phyloP scores from a whole-genome alignment of 1,284 basidiomycete genomes.

The Cutaneotrichosporon sp. region DNA sequence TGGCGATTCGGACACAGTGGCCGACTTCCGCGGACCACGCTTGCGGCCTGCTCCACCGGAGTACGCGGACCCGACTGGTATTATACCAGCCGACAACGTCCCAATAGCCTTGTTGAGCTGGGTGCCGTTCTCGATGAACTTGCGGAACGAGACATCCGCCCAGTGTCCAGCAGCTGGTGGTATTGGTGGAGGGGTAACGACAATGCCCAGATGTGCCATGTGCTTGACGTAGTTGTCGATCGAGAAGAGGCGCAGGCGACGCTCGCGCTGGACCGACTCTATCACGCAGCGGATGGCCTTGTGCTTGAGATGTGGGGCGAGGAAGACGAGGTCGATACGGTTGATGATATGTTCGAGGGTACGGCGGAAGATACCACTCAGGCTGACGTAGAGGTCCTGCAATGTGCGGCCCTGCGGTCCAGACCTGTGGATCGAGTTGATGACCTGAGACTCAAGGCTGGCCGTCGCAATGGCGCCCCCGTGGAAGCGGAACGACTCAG shows the following conservation, averaged over 20 bases:
- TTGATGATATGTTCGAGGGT: slow-evolving; percentile 39
- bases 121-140: slow-evolving; percentile 11
- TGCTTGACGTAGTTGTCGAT: slow-evolving; percentile 30
- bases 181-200: slow-evolving; percentile 22
- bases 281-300: slow-evolving; percentile 33
- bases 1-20: neutral
- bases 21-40: neutral
- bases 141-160: slow-evolving; percentile 26
- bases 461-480: slow-evolving; percentile 21
- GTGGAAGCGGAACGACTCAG: slow-evolving; percentile 17
- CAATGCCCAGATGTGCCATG: slow-evolving; percentile 29
- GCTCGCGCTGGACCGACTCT: slow-evolving; percentile 39
- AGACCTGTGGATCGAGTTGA: slow-evolving; percentile 25
- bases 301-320: slow-evolving; percentile 36
- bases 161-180: slow-evolving; percentile 30
- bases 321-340: slow-evolving; percentile 30
- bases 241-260: slow-evolving; percentile 37
- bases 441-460: slow-evolving; percentile 36
- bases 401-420: slow-evolving; percentile 31
- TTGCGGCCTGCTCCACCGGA: slow-evolving; percentile 1
- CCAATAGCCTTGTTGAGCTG: slow-evolving; percentile 14
- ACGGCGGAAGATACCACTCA: slow-evolving; percentile 35
- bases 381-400: slow-evolving; percentile 25
- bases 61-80: slow-evolving; percentile 13
- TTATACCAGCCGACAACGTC: slow-evolving; percentile 2